Evolutionary conservation across 805 yeast genomes (phyloP).

Genomic region (Ogataea glucozyma): DNA sequence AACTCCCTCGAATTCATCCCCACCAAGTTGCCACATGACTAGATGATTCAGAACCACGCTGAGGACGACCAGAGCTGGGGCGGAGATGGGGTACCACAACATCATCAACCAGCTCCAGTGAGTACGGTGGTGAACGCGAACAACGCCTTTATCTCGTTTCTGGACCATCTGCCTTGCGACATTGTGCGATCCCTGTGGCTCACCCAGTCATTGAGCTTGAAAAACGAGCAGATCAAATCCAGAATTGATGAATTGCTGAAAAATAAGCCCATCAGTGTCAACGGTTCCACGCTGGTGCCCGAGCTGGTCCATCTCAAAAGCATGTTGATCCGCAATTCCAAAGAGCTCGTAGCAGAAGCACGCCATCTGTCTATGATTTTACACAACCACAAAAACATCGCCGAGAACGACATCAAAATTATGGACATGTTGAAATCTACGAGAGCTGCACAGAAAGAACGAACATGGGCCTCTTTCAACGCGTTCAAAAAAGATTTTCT

Average conservation of each 20-base stretch:
- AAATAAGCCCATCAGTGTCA: neutral
- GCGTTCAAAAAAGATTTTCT: conserved; percentile 27
- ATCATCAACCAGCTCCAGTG: conserved; percentile 10
- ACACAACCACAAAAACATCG: conserved; percentile 23
- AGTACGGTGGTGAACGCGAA: conserved; percentile 33
- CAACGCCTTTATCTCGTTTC: conserved; percentile 38
- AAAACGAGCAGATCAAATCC: conserved; percentile 21
- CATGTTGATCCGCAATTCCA: conserved; percentile 22
- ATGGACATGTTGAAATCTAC: conserved; percentile 25
- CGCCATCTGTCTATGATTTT: conserved; percentile 23
- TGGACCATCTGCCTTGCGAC: conserved; percentile 43
- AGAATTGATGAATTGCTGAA: conserved; percentile 9
- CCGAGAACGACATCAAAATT: conserved; percentile 28
- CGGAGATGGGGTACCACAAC: neutral
- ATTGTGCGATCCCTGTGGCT: conserved; percentile 39
- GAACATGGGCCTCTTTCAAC: conserved; percentile 26
- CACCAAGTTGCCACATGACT: neutral
- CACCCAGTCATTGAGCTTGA: conserved; percentile 34
- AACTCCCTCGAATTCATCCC: too few species aligned
- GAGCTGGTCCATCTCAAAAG: conserved; percentile 8
- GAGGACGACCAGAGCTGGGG: conserved; percentile 1
- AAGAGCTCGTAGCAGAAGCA: conserved; percentile 31
- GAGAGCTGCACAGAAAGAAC: conserved; percentile 19
- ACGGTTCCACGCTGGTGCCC: neutral
- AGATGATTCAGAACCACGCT: neutral